Percentiles rank a stretch among this genome's conserved stretches.
These are phyloP conservation scores for Nymphaea colorata DNA, from an alignment of 164 flowering plant species.

Conservation along the genomic window DNA sequence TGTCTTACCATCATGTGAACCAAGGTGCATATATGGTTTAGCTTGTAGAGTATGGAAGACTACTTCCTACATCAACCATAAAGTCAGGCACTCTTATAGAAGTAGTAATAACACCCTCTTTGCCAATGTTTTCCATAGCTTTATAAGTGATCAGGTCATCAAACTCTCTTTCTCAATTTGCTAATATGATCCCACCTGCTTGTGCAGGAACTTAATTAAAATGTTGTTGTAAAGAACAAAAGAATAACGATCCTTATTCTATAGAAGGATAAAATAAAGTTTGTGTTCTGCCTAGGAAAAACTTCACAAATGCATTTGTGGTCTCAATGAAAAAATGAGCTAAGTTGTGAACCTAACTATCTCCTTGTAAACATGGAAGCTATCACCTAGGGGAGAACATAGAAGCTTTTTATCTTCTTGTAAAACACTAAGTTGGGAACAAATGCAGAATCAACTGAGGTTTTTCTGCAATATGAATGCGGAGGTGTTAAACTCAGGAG, in stretches of 20 bases:
- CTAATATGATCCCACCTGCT: conserved; percentile 88
- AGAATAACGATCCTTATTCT: too few relatives aligned
- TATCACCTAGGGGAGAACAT: too few relatives aligned
- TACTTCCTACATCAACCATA: not conserved
- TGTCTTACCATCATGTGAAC: conserved; percentile 86
- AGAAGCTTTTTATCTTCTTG: too few relatives aligned
- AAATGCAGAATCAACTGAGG: too few relatives aligned
- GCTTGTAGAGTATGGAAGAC: too few relatives aligned
- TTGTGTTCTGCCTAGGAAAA: not conserved
- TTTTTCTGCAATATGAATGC: too few relatives aligned
- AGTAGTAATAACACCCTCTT: conserved; percentile 89
- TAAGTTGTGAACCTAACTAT: not conserved
- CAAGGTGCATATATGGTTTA: not conserved
- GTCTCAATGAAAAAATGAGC: not conserved
- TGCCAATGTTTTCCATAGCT: conserved; percentile 95
- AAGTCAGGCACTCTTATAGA: conserved; percentile 28
- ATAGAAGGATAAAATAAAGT: not conserved
- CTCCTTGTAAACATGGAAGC: not conserved
- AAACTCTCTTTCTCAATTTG: conserved; percentile 83
- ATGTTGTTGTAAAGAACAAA: conserved; percentile 29
- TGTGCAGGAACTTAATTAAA: conserved; percentile 57
- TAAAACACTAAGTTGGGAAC: conserved; percentile 11
- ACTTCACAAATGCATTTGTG: not conserved
- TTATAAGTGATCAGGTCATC: conserved; percentile 76
- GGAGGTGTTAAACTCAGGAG: too few relatives aligned